phyloP scores from a whole-genome alignment of 768 basidiomycete species.

The Auricularia heimuer region DNA sequence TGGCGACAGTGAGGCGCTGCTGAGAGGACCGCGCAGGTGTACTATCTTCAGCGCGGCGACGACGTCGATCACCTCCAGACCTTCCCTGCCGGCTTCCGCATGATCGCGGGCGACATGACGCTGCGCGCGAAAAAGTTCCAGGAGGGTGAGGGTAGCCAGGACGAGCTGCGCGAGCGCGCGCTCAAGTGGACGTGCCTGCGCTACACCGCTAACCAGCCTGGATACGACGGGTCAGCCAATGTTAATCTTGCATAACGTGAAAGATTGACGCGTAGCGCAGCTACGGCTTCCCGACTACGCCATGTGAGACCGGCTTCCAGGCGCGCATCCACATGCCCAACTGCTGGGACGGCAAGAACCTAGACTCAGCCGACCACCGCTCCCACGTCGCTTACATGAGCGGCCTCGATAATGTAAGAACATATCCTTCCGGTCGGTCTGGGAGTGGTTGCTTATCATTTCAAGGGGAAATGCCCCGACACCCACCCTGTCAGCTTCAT shows the following conservation, averaged over 20 bases:
- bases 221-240: constrained; percentile 3
- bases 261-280: neutral
- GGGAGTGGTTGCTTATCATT: neutral
- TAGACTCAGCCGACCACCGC: constrained; percentile 27
- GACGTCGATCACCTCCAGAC: neutral
- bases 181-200: constrained; percentile 37
- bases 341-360: constrained; percentile 32
- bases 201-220: constrained; percentile 20
- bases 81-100: constrained; percentile 6
- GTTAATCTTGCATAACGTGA: neutral
- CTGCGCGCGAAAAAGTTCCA: neutral
- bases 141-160: neutral
- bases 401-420: neutral
- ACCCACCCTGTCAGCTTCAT: neutral
- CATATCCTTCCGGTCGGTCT: too few relatives aligned
- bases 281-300: constrained; percentile 4
- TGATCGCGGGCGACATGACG: constrained; percentile 6
- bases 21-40: neutral
- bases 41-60: constrained; percentile 7
- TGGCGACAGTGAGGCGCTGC: neutral
- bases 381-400: neutral
- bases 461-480: neutral
- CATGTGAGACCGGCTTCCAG: constrained; percentile 20
- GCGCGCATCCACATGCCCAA: constrained; percentile 24
- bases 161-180: constrained; percentile 13